Evolutionary conservation across 352 stramenopile species (phyloP).

Genomic region (Phytophthora sp.): DNA sequence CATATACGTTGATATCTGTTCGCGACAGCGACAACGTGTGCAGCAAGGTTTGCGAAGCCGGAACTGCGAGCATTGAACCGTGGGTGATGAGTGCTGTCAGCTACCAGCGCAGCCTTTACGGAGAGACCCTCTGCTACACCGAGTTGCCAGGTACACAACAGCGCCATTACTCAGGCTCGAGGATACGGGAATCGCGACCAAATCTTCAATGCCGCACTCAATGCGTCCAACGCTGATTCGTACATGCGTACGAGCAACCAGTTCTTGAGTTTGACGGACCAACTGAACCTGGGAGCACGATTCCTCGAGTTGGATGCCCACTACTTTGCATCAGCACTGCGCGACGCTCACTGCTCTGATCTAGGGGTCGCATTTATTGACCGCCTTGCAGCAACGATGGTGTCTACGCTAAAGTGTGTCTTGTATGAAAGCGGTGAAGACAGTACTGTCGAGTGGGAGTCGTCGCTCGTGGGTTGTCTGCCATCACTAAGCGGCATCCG

Average conservation of each 20-base stretch:
- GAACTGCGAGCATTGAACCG: constrained; percentile 52
- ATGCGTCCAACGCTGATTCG: constrained; percentile 44
- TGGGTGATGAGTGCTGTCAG: constrained; percentile 56
- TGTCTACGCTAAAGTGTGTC: constrained; percentile 31
- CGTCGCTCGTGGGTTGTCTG: constrained; percentile 62
- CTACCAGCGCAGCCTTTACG: constrained; percentile 67
- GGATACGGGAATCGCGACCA: constrained; percentile 76
- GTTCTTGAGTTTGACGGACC: constrained; percentile 70
- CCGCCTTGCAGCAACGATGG: constrained; percentile 33
- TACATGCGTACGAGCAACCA: constrained; percentile 73
- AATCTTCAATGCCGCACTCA: constrained; percentile 54
- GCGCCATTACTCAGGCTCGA: constrained; percentile 54
- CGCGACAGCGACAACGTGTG: constrained; percentile 64
- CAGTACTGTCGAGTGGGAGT: constrained; percentile 43
- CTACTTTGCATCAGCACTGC: constrained; percentile 62
- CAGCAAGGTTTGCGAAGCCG: constrained; percentile 56
- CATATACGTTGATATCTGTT: constrained; percentile 45
- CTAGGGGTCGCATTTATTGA: constrained; percentile 52
- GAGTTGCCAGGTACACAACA: constrained; percentile 75
- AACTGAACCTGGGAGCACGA: constrained; percentile 66
- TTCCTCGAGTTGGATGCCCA: constrained; percentile 81
- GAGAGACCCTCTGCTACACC: constrained; percentile 60
- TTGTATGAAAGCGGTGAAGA: constrained; percentile 35
- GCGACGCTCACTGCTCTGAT: constrained; percentile 64
- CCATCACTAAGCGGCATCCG: constrained; percentile 77